These are phyloP conservation scores for Umbelopsis sp. DNA, from an alignment of 192 early-diverging fungal genomes.

Conservation along the genomic window DNA sequence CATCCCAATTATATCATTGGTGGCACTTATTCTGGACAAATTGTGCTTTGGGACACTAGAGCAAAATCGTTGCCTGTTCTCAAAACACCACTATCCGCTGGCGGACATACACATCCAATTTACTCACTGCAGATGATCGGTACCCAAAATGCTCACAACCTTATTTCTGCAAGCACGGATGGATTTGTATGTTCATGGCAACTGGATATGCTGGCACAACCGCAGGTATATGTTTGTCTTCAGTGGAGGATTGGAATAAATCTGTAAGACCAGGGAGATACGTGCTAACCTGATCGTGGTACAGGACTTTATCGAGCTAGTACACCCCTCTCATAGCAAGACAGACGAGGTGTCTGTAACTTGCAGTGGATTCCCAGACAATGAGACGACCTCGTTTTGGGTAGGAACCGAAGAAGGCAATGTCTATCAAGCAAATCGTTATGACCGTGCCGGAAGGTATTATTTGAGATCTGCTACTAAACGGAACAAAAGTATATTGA, in stretches of 20 bases:
- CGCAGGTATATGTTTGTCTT: constrained; percentile 64
- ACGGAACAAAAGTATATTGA: no score
- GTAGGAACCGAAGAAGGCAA: constrained; percentile 96
- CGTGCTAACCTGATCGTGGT: not conserved
- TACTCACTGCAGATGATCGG: constrained; percentile 89
- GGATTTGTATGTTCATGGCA: constrained; percentile 97
- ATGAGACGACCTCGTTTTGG: constrained; percentile 92
- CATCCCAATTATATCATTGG: constrained; percentile 93
- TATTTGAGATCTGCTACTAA: no score
- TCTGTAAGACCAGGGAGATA: no score
- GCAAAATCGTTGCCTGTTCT: constrained; percentile 87
- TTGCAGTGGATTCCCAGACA: constrained; percentile 85
- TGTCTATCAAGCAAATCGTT: constrained; percentile 93
- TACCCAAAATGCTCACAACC: constrained; percentile 92
- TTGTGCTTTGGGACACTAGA: constrained; percentile 96
- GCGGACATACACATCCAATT: constrained; percentile 97
- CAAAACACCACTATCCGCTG: constrained; percentile 90
- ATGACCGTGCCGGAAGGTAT: constrained; percentile 91
- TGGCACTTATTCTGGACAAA: constrained; percentile 97
- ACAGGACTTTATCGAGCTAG: constrained; percentile 84
- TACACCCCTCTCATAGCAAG: constrained; percentile 71
- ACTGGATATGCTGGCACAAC: constrained; percentile 96
- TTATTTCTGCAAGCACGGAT: constrained; percentile 93
- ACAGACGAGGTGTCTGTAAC: constrained; percentile 96
- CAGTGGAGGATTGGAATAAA: no score